Evolutionary conservation across 345 rosid species (phyloP).

Genomic region (Trapa incisa): DNA sequence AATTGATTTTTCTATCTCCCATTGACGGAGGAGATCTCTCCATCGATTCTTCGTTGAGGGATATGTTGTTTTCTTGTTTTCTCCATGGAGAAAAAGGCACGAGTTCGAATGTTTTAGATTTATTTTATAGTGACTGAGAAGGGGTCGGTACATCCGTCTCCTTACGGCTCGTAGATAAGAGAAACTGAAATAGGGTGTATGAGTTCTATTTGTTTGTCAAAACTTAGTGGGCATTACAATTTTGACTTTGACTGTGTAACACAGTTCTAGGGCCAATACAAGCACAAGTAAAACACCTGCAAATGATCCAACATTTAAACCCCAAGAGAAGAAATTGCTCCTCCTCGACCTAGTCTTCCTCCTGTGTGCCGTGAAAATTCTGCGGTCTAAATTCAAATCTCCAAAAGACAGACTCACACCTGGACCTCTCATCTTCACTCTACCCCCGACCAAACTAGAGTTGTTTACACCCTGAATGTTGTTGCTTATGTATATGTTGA

Average conservation of each 20-base stretch:
- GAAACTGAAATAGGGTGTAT: too few species aligned
- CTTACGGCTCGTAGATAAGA: too few species aligned
- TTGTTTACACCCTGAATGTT: constrained; percentile 38
- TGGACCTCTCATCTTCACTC: constrained; percentile 26
- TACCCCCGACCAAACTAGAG: constrained; percentile 29
- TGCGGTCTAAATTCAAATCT: constrained; percentile 6
- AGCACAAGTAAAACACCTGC: not conserved
- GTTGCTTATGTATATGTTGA: constrained; percentile 39
- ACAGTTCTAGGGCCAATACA: not conserved
- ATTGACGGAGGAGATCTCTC: too few species aligned
- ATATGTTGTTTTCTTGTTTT: too few species aligned
- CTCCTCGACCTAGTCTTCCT: not conserved
- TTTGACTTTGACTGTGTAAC: not conserved
- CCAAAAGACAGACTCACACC: constrained; percentile 18
- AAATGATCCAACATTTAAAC: not conserved
- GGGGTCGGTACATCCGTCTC: too few species aligned
- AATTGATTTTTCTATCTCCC: too few species aligned
- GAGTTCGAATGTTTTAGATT: too few species aligned
- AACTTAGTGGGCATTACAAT: not conserved
- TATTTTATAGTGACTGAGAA: too few species aligned
- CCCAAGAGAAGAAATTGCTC: not conserved
- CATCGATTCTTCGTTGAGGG: too few species aligned
- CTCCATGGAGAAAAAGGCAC: too few species aligned
- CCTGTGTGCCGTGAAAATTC: not conserved
- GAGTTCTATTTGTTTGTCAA: not conserved